Evolutionary conservation across 2,329 filamentous ascomycete genomes (phyloP), one percentile per base, ranked within the genome.

Genomic region (Curvularia verruculosa): DNA sequence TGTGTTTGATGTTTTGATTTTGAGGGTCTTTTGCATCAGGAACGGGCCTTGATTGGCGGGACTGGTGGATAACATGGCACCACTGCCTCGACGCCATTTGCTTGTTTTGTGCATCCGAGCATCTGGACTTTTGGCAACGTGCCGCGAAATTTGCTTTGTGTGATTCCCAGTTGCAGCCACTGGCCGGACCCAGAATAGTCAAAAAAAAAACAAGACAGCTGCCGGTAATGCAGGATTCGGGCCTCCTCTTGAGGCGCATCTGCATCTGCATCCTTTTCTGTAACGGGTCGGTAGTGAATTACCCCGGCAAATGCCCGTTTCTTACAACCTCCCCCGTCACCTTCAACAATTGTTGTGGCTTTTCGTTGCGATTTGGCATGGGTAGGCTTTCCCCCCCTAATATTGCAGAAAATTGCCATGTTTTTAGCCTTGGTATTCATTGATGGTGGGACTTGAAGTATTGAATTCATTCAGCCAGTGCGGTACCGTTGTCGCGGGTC

Each of bases 41-140:
- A 28, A 47, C 37, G 45, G 44, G 44, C 10, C 28, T 36, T 54
- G 49, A 57, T 54, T 54, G 54, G 54, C 24, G 53, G 43, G 50
- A 29, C 26, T 31, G 45, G 31, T 15, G 15, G 23, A 31, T 31
- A 45, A 54, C 37, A 39, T 24, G 12, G 50, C 41, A 41, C 54
- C 54, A 39, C 31, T 21, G 49, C 23, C 29, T 39, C 36, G 54
- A 45, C 49, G 52, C 49, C 15, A 34, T 54, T 54, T 53, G 37
- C 50, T 57, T 57, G 31, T 56, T 41, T 29, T 40, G 39, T 41
- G 36, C 47, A 49, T 48, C 13, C 24, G 31, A 29, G 26, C 26
- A 29, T 31, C 29, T 31, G 29, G 29, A 48, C 31, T 41, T 41
- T 41, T 2, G 10, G 19, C 19, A 29, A 41, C 28, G 28, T 46